Percentiles rank a stretch among this genome's conserved stretches.
phyloP scores from a whole-genome alignment of 1,284 basidiomycete genomes.

The Athelia psychrophila region DNA sequence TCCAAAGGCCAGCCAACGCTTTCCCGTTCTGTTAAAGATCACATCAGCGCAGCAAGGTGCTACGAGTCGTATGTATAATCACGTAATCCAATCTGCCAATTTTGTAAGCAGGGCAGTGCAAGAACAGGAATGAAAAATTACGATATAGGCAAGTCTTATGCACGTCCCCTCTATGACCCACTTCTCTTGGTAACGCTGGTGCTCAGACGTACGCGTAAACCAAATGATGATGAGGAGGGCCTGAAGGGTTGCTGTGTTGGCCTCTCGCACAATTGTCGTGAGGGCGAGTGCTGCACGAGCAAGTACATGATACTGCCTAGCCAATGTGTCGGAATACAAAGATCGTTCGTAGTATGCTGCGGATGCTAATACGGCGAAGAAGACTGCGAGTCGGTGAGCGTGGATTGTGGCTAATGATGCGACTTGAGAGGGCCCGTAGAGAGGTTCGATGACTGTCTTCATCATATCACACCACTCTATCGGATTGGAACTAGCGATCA shows the following conservation, averaged over 20 bases:
- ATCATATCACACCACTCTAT: constrained; percentile 36
- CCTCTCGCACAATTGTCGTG: constrained; percentile 38
- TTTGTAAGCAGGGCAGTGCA: too few species aligned
- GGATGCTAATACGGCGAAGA: constrained; percentile 46
- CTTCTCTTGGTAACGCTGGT: constrained; percentile 37
- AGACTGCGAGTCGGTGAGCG: constrained; percentile 44
- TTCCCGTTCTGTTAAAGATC: too few species aligned
- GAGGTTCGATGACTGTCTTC: constrained; percentile 32
- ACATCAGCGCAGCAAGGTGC: too few species aligned
- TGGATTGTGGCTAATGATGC: constrained; percentile 32
- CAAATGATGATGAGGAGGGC: constrained; percentile 44
- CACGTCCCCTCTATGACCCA: constrained; percentile 48
- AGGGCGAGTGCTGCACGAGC: constrained; percentile 44
- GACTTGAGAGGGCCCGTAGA: too few species aligned
- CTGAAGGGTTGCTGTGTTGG: constrained; percentile 45
- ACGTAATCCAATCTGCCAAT: constrained; percentile 44
- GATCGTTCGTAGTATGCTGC: constrained; percentile 38
- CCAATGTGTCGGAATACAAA: constrained; percentile 18
- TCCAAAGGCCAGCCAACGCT: too few species aligned
- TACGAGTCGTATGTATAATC: too few species aligned
- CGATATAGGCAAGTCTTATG: constrained; percentile 39
- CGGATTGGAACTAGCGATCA: constrained; percentile 38
- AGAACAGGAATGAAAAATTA: constrained; percentile 17
- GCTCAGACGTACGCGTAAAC: constrained; percentile 40
- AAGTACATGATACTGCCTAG: constrained; percentile 40